Percentiles rank a stretch among this genome's conserved stretches.
Conservation (phyloP, 768 basidiomycete species). For the Serendipita sp. region DNA sequence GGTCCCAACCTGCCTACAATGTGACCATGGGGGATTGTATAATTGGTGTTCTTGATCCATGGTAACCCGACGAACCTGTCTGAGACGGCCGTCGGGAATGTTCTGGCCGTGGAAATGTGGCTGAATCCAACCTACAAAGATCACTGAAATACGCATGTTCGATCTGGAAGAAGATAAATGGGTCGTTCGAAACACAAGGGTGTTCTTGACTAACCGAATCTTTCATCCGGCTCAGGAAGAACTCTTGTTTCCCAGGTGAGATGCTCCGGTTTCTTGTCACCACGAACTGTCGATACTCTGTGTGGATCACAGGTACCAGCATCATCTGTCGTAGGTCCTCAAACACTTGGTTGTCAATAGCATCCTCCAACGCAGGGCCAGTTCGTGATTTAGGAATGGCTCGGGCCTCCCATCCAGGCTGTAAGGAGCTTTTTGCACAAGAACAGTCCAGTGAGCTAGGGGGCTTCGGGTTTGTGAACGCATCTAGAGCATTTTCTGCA, state of each 20-base stretch:
- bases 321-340: constrained; percentile 6
- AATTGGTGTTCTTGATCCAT: too few relatives aligned
- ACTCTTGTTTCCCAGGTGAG: neutral
- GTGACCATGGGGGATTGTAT: too few relatives aligned
- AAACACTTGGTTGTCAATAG: constrained; percentile 2
- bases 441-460: neutral
- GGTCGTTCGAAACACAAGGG: too few relatives aligned
- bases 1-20: too few relatives aligned
- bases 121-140: neutral
- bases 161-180: neutral
- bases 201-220: too few relatives aligned
- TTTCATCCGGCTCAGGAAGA: too few relatives aligned
- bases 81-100: too few relatives aligned
- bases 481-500: neutral
- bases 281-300: constrained; percentile 6
- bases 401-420: neutral
- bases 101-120: neutral
- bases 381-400: neutral
- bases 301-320: neutral
- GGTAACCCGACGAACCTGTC: too few relatives aligned
- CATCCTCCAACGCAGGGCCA: neutral
- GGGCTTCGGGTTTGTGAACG: neutral
- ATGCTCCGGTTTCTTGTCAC: neutral
- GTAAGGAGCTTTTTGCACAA: too few relatives aligned
- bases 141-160: neutral